Evolutionary conservation across 164 flowering plant genomes (phyloP), one percentile per base, ranked within the genome.

Genomic region (Magnolia changhungtana): DNA sequence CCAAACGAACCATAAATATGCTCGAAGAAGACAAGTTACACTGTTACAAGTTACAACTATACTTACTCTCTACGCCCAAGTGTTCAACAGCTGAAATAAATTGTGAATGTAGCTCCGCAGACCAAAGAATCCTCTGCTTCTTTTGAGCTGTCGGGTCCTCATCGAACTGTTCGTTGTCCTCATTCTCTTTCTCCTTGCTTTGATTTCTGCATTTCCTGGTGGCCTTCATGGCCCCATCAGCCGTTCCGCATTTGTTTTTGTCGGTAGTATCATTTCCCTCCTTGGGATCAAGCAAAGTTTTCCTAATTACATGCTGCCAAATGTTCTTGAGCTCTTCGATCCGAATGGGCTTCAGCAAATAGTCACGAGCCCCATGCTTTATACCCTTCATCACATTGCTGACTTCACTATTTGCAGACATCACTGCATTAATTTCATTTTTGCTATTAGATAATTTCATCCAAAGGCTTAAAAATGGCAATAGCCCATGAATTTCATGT

Each of bases 241-340:
- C 21, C 49, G 64, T 78, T 29, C 9, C 69, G 21, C 72, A 49
- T 2, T 49, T 20, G 50, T 13, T 29, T 23, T 16, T 67, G 16
- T 67, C 69, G 8, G 49, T 23, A 21, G 20, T 37, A 29, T 61
- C 51, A 63, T 67, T 66, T 8, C 69, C 72, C 52, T 69, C 75
- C 14, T 64, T 58, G 24, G 66, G 49, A 45, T 63, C 65, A 61
- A 55, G 24, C 16, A 75, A 71, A 13, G 11, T 72, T 76, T 84
- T 84, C 73, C 87, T 78, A 21, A 80, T 49, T 50, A 86, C 89
- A 72, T 86, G 89, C 71, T 83, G 84, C 89, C 89, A 86, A 20
- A 86, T 78, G 75, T 84, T 83, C 77, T 83, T 76, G 45, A 86
- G 78, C 81, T 75, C 84, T 45, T 77, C 81, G 14, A 80, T 45